A percentile compares a stretch with the other conserved stretches of the same genome.
phyloP scores from a whole-genome alignment of 306 rosid species.

The Elaeagnus macrophylla region DNA sequence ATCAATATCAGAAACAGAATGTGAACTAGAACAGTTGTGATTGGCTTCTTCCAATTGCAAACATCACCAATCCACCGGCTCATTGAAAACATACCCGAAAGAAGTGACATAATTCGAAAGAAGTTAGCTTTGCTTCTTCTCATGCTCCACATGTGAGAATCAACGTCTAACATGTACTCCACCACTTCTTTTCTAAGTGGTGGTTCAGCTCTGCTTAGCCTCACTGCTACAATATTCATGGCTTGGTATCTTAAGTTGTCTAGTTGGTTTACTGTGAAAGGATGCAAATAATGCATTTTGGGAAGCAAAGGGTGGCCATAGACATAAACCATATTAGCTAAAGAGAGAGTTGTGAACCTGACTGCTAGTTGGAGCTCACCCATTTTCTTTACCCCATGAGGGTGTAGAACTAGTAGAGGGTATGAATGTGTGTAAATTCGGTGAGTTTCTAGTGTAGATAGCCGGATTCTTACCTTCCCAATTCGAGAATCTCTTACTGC shows the following conservation, averaged over 20 bases:
- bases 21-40: constrained; percentile 74
- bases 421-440: constrained; percentile 58
- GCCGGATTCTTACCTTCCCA: constrained; percentile 86
- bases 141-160: constrained; percentile 96
- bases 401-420: constrained; percentile 76
- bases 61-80: constrained; percentile 73
- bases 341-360: constrained; percentile 73
- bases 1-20: constrained; percentile 63
- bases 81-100: constrained; percentile 49
- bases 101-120: constrained; percentile 74
- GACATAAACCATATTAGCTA: constrained; percentile 57
- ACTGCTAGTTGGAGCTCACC: constrained; percentile 87
- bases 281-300: constrained; percentile 86
- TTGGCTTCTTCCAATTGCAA: constrained; percentile 70
- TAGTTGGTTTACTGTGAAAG: constrained; percentile 83
- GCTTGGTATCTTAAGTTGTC: constrained; percentile 82
- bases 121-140: constrained; percentile 96
- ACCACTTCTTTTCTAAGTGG: constrained; percentile 81
- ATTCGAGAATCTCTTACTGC: constrained; percentile 54
- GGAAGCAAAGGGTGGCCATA: constrained; percentile 89
- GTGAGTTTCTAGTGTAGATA: constrained; percentile 79
- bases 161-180: constrained; percentile 91
- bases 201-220: constrained; percentile 88
- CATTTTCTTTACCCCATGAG: constrained; percentile 85
- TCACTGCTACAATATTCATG: constrained; percentile 68